Base-by-base conservation (phyloP, 2,329 filamentous ascomycete genomes). In the Nemania bipapillata region DNA sequence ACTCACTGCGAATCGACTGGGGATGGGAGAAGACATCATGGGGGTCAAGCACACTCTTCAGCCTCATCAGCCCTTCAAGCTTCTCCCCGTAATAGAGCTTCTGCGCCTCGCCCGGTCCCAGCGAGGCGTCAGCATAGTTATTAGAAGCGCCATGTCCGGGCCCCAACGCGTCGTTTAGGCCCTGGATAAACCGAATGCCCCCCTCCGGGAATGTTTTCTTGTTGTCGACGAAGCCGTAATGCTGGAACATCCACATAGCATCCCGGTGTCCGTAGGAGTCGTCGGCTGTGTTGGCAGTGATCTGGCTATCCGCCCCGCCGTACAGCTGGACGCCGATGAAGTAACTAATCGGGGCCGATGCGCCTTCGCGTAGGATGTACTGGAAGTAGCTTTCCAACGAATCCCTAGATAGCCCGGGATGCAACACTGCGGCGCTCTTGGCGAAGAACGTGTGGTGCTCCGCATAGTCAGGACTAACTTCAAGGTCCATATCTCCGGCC, bases 311-410 rank as follows among this genome's bases (percentile, higher is more conserved):
- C 6, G 61, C 52, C 3, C 80, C 80, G 12, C 80, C 80, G 52
- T 79, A 80, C 7, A 81, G 70, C 59, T 80, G 76, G 9, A 74
- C 32, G 30, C 80, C 74, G 52, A 77, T 68, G 63, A 74, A 81
- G 73, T 78, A 81, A 15, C 57, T 55, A 28, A 78, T 69, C 1
- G 73, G 70, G 1, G 73, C 54, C 0, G 47, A 47, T 12, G 59
- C 1, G 28, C 68, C 73, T 49, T 69, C n/a, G 3, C 66, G 24
- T 0, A 74, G n/a, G 30, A 78, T 66, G 37, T 69, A 76, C 2
- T 17, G 22, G 26, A 79, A 78, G 62, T 77, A 78, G 24, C 49
- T 67, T n/a, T 45, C 53, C 22, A 79, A 9, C 2, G 71, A 68
- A n/a, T 72, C 64, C 2, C 57, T 32, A 4, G 69, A 70, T 12